phyloP scores from a whole-genome alignment of 768 basidiomycete genomes.

The Lentinus brumalis region DNA sequence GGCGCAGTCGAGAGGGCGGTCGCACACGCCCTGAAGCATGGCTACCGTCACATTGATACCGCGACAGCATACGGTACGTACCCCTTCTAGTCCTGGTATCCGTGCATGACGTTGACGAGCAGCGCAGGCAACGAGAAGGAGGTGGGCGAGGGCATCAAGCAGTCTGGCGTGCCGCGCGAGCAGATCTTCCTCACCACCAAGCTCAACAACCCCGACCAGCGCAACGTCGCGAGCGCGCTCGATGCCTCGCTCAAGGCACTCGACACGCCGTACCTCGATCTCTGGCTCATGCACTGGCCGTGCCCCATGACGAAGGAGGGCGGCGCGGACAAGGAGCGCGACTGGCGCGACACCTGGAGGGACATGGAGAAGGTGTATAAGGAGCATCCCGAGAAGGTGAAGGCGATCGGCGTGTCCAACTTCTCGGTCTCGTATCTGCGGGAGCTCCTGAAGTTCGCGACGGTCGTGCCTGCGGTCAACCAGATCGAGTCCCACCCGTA shows the following conservation, averaged over 20 bases:
- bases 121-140: slow-evolving; percentile 64
- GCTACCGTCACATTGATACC: slow-evolving; percentile 76
- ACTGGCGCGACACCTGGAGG: slow-evolving; percentile 82
- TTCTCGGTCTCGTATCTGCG: slow-evolving; percentile 66
- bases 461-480: slow-evolving; percentile 71
- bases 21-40: slow-evolving; percentile 67
- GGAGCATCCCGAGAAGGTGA: slow-evolving; percentile 69
- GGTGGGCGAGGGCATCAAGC: slow-evolving; percentile 79
- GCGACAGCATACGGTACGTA: slow-evolving; percentile 57
- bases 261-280: slow-evolving; percentile 75
- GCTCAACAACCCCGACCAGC: slow-evolving; percentile 65
- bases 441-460: slow-evolving; percentile 55
- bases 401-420: slow-evolving; percentile 83
- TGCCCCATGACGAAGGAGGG: slow-evolving; percentile 60
- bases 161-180: slow-evolving; percentile 69
- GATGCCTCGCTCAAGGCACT: slow-evolving; percentile 68
- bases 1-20: slow-evolving; percentile 77
- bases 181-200: slow-evolving; percentile 84
- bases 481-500: slow-evolving; percentile 80
- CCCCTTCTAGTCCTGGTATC: background rate
- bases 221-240: slow-evolving; percentile 59
- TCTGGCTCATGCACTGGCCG: slow-evolving; percentile 88
- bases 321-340: slow-evolving; percentile 52
- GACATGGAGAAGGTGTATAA: slow-evolving; percentile 70
- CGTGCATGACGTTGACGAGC: background rate